Percentiles rank a stretch among this genome's conserved stretches.
phyloP scores from a whole-genome alignment of 306 rosid species.

The Luffa acutangula region DNA sequence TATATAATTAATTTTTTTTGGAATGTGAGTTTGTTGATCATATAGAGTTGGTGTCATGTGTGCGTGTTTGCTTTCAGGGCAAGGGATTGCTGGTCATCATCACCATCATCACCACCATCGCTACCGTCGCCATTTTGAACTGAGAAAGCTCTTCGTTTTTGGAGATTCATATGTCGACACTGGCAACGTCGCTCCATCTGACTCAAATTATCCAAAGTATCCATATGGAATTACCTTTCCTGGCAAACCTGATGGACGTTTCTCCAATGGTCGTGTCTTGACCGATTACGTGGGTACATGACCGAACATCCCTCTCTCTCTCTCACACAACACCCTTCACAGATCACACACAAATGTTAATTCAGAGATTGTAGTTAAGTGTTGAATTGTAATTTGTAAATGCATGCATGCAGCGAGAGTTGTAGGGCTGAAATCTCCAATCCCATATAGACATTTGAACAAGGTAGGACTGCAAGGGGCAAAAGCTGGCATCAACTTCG shows the following conservation, averaged over 20 bases:
- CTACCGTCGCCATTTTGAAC: slow-evolving; percentile 1
- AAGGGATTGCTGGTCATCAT: background rate
- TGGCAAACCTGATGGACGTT: slow-evolving; percentile 38
- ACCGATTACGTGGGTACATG: slow-evolving; percentile 28
- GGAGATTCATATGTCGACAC: slow-evolving; percentile 41
- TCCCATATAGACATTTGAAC: slow-evolving; percentile 40
- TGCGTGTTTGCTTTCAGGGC: background rate
- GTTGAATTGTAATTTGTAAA: no score
- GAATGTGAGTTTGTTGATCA: background rate
- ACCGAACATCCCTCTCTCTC: background rate
- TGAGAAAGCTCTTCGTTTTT: slow-evolving; percentile 29
- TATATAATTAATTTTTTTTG: background rate
- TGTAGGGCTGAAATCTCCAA: slow-evolving; percentile 52
- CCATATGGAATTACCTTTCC: slow-evolving; percentile 42
- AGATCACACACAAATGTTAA: no score
- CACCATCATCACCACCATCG: slow-evolving; percentile 4
- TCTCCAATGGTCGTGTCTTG: slow-evolving; percentile 35
- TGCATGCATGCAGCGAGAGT: slow-evolving; percentile 13
- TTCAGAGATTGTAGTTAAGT: no score
- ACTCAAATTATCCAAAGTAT: slow-evolving; percentile 19
- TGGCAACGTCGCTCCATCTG: slow-evolving; percentile 23
- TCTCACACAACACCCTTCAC: no score
- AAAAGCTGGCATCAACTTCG: slow-evolving; percentile 70
- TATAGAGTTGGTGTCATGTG: background rate
- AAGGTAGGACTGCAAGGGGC: slow-evolving; percentile 12